Base-by-base conservation (phyloP, 768 basidiomycete species). In the Lactifluus pinguis region DNA sequence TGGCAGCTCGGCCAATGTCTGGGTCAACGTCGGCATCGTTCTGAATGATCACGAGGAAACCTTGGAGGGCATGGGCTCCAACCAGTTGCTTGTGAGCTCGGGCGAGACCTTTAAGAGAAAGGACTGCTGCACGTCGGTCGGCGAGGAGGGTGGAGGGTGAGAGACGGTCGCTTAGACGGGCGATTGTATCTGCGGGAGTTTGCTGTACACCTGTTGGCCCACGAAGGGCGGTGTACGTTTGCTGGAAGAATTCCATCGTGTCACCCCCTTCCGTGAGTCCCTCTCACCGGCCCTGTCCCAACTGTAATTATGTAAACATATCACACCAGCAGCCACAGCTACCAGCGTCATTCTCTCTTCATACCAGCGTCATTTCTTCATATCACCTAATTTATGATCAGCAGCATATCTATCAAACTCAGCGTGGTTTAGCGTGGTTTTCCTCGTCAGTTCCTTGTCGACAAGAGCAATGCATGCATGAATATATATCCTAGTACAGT, bases 21-120 rank as follows among this genome's bases (percentile, higher is more conserved):
- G 85, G 78, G 72, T 99, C 97, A 54, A 93, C 82, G 66, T 91
- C 86, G 0, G 93, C 89, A 70, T 98, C 95, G 61, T 89, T 89
- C 68, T 86, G 80, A 36, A 98, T 76, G 36, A 92, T 87, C 32
- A 87, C 85, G 4, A 97, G 70, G 17, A 98, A 81, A 4, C 90
- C 87, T 9, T 80, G 74, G 8, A 98, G 77, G 1, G 92, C 89
- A 50, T 79, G 79, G 62, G 83, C 79, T 15, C 92, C 94, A 21
- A 98, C 89, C 60, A 97, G 92, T 61, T 85, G 79, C 71, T 89
- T 95, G 77, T 89, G 92, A 72, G 97, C 95, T 60, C 94, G 82
- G 49, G 86, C 78, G 55, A 98, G 84, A 21, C 95, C 95, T 71
- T 98, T 98, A 65, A 99, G 80, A 0, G 92, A 83, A 55, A 97